Evolutionary conservation across 163 green algal genomes (phyloP), one percentile per base, ranked within the genome.

Genomic region (Smithsoniella earleae): DNA sequence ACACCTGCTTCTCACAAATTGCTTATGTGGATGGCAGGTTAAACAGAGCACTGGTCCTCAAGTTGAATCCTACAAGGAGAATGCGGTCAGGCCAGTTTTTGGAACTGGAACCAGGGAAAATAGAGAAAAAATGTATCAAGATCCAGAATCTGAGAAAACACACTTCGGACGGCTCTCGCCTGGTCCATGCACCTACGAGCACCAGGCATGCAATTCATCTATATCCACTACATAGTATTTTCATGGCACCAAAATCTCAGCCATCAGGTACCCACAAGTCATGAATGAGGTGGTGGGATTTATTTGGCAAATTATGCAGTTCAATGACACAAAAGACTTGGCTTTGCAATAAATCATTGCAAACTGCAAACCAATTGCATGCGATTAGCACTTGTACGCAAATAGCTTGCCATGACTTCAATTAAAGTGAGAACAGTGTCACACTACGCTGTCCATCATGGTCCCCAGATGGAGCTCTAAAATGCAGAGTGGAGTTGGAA

Each of bases 41-140:
- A 69, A 69, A 38, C 6, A 30, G 18, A 33, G n/a, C 3, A 43
- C 43, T 22, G 58, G 58, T 13, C 18, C 1, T n/a, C 58, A 69
- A 69, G 58, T 69, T 3, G 58, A 69, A 13, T 69, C 58, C 3
- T 69, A 69, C 25, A 69, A 69, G 25, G n/a, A 69, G n/a, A 69
- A 30, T 31, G 43, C 27, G 8, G 6, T 31, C 10, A 69, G 13
- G 28, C 27, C 58, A 10, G 58, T 69, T 0, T 69, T 69, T 69
- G 58, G 58, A 8, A 45, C 58, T 69, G 58, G 58, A 13, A 38
- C 58, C 10, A 30, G 58, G 58, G 58, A 69, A 13, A 30, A 69
- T 0, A 30, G 58, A 4, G 58, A 69, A 13, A 69, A 69, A 13
- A 33, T 69, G 58, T 69, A 69, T 13, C 58, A 69, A 43, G 58